Percentiles rank a stretch among this genome's conserved stretches.
Evolutionary conservation across 1,284 basidiomycete genomes (phyloP).

Genomic region (Marasmius fiardii): DNA sequence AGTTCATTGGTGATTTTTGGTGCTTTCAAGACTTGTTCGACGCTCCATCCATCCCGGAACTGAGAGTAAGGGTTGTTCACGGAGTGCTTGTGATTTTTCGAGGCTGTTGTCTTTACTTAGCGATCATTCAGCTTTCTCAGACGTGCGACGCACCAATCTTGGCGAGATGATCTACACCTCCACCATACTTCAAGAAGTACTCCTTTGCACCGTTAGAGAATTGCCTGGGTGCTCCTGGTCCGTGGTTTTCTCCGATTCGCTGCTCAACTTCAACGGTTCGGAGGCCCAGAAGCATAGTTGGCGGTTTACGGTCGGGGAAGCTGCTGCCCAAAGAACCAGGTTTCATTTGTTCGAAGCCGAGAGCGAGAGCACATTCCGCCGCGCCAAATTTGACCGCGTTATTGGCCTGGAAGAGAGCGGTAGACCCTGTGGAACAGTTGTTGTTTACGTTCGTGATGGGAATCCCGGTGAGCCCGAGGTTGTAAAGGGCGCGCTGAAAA

Average conservation of each 20-base stretch:
- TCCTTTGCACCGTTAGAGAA: slow-evolving; percentile 80
- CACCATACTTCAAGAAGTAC: slow-evolving; percentile 77
- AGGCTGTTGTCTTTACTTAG: slow-evolving; percentile 42
- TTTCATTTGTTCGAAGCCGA: slow-evolving; percentile 88
- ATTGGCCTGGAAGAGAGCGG: slow-evolving; percentile 71
- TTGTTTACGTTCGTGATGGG: slow-evolving; percentile 88
- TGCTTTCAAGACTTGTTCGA: slow-evolving; percentile 64
- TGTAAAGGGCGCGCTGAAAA: slow-evolving; percentile 73
- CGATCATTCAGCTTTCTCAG: neutral
- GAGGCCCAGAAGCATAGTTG: slow-evolving; percentile 46
- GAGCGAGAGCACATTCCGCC: slow-evolving; percentile 75
- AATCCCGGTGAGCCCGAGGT: slow-evolving; percentile 81
- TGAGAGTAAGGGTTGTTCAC: slow-evolving; percentile 85
- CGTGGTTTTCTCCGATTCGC: slow-evolving; percentile 56
- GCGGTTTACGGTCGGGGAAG: slow-evolving; percentile 67
- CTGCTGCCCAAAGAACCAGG: slow-evolving; percentile 71
- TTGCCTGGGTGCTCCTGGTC: slow-evolving; percentile 70
- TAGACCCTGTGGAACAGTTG: slow-evolving; percentile 78
- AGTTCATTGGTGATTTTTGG: slow-evolving; percentile 71
- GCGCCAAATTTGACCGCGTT: slow-evolving; percentile 67
- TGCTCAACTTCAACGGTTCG: slow-evolving; percentile 53
- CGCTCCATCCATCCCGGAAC: slow-evolving; percentile 74
- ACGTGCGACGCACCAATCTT: slow-evolving; percentile 57
- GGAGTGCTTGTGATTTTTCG: slow-evolving; percentile 85
- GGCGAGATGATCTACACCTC: slow-evolving; percentile 65